A percentile compares a stretch with the other conserved stretches of the same genome.
Conservation (phyloP, 768 basidiomycete genomes). For the Lentinus brumalis region DNA sequence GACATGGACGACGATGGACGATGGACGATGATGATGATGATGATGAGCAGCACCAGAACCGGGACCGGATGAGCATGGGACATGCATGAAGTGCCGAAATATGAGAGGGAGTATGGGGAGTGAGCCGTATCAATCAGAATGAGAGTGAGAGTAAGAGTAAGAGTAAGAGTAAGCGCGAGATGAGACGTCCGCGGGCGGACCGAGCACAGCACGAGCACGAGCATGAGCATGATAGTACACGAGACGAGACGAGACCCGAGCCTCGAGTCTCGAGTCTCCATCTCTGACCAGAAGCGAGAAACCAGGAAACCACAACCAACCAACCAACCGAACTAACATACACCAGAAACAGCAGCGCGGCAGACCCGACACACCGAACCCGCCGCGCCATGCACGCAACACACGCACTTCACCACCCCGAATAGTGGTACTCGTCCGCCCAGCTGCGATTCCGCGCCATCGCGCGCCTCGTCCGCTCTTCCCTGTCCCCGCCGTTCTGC, state of each 20-base stretch:
- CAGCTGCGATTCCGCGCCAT: constrained; percentile 66
- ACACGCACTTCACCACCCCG: constrained; percentile 55
- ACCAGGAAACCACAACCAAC: constrained; percentile 4
- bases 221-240: constrained; percentile 18
- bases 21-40: not conserved
- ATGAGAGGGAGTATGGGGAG: too few relatives aligned
- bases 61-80: not conserved
- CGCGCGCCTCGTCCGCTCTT: constrained; percentile 44
- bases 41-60: not conserved
- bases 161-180: constrained; percentile 4
- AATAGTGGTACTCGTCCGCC: constrained; percentile 66
- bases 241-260: not conserved
- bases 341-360: not conserved
- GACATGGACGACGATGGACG: not conserved
- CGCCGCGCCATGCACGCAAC: too few relatives aligned
- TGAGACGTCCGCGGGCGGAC: not conserved
- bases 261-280: too few relatives aligned
- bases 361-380: not conserved
- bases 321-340: not conserved
- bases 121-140: too few relatives aligned
- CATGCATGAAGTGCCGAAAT: too few relatives aligned
- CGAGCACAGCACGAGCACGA: constrained; percentile 9
- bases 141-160: not conserved
- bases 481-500: constrained; percentile 41
- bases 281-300: constrained; percentile 7